Evolutionary conservation across 148 eudicot species (phyloP), one percentile per base, ranked within the genome.

Genomic region (Talinum fruticosum): DNA sequence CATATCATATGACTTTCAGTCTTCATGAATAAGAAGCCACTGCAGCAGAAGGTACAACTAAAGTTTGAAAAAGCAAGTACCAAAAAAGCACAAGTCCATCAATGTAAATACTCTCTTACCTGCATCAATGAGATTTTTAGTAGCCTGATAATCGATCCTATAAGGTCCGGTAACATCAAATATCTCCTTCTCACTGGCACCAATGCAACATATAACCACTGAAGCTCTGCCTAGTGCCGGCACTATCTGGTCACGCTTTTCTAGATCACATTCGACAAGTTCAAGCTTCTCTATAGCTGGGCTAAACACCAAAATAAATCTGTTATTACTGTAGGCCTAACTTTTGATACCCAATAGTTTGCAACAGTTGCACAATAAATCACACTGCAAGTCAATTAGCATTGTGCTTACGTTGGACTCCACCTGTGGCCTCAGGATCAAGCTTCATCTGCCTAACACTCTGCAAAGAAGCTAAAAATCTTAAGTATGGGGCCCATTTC

Each of bases 261-360:
- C 98, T 79, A 94, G 84, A 83, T 94, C 98, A 78, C 98, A 94
- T 49, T 90, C 92, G 78, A 94, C 93, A 49, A 94, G 82, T 84
- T 92, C 92, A 86, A 94, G 91, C 92, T 83, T 94, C 91, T 94
- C 97, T 86, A 83, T 89, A 86, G 91, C 98, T 94, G 98, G 97
- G 89, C 98, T 94, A 94, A 87, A 94, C 90, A 76, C 86, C 90
- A 89, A 88, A 85, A 73, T 53, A 69, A 79, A 83, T 74, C 82
- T 84, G 89, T 88, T 85, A 91, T 80, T 82, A 75, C 74, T 71
- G 72, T 41, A 69, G 38, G 73, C 61, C 72, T 51, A 62, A 32
- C 5, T 24, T 66, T 14, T 18, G 41, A 70, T 72, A 53, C 15
- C 53, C 18, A 14, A 4, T 49, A 49, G 54, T 49, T 49, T 49